Evolutionary conservation across 2,329 filamentous ascomycete species (phyloP).

Genomic region (Claviceps purpurea): DNA sequence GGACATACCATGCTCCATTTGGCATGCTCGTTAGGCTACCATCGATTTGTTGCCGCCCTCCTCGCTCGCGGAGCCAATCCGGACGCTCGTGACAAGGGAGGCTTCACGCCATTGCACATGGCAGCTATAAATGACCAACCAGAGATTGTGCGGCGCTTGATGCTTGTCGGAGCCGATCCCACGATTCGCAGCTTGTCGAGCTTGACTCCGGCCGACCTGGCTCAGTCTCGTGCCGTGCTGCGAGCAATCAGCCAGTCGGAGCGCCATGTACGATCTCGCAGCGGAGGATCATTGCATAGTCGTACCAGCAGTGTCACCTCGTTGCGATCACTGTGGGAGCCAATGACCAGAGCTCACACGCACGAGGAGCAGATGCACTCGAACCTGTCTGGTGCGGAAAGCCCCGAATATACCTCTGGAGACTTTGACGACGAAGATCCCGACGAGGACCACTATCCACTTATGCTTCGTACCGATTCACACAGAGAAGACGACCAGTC

Average conservation of each 20-base stretch:
- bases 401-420: constrained; percentile 31
- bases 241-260: constrained; percentile 49
- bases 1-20: constrained; percentile 75
- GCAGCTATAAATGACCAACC: constrained; percentile 63
- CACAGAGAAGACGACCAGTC: constrained; percentile 19
- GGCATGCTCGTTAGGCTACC: constrained; percentile 61
- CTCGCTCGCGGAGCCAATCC: constrained; percentile 66
- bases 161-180: constrained; percentile 60
- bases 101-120: constrained; percentile 72
- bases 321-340: constrained; percentile 53
- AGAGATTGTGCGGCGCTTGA: constrained; percentile 63
- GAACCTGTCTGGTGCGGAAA: constrained; percentile 25
- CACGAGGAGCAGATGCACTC: constrained; percentile 25
- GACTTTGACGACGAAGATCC: constrained; percentile 29
- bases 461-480: constrained; percentile 21
- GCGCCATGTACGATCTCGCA: constrained; percentile 52
- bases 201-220: constrained; percentile 58
- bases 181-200: constrained; percentile 56
- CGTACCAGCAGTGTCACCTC: constrained; percentile 55
- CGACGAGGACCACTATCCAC: constrained; percentile 22
- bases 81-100: constrained; percentile 61
- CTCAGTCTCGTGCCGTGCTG: constrained; percentile 50
- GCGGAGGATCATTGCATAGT: constrained; percentile 46
- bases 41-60: constrained; percentile 63
- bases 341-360: constrained; percentile 23